phyloP scores from a whole-genome alignment of 1,284 basidiomycete species.

The Sanguinoderma infundibulare region DNA sequence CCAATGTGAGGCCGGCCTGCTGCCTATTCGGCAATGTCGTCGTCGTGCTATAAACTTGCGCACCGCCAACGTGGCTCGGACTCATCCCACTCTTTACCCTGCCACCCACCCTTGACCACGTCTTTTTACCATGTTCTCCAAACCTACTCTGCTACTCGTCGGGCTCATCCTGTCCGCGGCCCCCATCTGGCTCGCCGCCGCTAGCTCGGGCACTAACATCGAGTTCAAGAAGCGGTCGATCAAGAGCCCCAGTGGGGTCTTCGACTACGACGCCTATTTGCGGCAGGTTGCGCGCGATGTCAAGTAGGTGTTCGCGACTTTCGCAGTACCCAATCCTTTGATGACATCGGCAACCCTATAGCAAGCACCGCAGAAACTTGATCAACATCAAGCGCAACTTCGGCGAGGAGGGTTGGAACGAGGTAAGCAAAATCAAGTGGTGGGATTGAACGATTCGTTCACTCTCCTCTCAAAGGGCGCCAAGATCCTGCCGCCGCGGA shows the following conservation, averaged over 20 bases:
- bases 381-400: constrained; percentile 30
- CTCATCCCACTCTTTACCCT: background rate
- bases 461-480: constrained; percentile 21
- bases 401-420: constrained; percentile 11
- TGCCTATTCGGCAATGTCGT: no score
- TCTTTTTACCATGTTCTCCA: background rate
- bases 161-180: background rate
- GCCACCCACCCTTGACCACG: background rate
- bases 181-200: background rate
- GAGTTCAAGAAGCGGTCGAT: background rate
- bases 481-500: constrained; percentile 12
- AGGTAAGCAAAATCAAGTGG: background rate
- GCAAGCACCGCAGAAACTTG: constrained; percentile 33
- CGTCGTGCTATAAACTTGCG: background rate
- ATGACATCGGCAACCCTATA: background rate
- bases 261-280: background rate
- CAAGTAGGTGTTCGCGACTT: background rate
- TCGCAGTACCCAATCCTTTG: background rate
- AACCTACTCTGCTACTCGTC: background rate
- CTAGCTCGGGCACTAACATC: background rate
- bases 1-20: no score
- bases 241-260: background rate
- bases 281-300: constrained; percentile 2
- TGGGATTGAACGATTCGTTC: background rate
- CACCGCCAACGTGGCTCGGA: no score